Evolutionary conservation across 495 filamentous ascomycete genomes (phyloP), one percentile per base, ranked within the genome.

Genomic region (Neurospora sp.): DNA sequence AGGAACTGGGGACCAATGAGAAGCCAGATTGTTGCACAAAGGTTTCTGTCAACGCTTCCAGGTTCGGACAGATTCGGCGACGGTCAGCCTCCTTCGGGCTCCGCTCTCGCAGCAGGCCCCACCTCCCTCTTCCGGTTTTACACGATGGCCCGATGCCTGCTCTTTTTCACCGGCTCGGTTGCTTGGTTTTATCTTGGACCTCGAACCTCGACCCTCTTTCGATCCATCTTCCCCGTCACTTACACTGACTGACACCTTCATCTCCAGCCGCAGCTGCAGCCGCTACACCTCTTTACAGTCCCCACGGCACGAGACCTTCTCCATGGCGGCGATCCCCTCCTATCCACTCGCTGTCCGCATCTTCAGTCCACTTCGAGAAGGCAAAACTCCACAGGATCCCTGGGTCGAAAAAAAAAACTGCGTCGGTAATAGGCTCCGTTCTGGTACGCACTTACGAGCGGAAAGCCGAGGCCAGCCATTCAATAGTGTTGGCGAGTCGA

Each of bases 21-120:
- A 31, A 39, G 28, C 40, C 73, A 74, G 69, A 71, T 72, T 75
- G 73, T 77, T 79, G 73, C 62, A 37, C 69, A 74, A 78, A 74
- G 72, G 34, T 75, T 76, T 78, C 73, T 76, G 74, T 79, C 76
- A 77, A 72, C 28, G 24, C 66, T 36, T 70, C 36, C 19, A 34
- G 42, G 17, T 39, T 74, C 62, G 73, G 73, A 73, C 70, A 74
- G 62, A 74, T 21, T 36, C 73, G 73, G 73, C 71, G 43, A 54
- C 15, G n/a, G 39, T 34, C 21, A 45, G 28, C 71, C 62, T 38
- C 69, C 71, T 71, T 66, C 54, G 28, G 54, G 28, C 54, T 66
- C 54, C 54, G 54, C 54, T 19, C 6, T 66, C 7, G 54, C 15
- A 3, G 28, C 24, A 66, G 31, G 28, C 54, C 54, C 54, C 54